A percentile compares a stretch with the other conserved stretches of the same genome.
Evolutionary conservation across 1,284 basidiomycete genomes (phyloP).

Genomic region (Ceratobasidium sp.): DNA sequence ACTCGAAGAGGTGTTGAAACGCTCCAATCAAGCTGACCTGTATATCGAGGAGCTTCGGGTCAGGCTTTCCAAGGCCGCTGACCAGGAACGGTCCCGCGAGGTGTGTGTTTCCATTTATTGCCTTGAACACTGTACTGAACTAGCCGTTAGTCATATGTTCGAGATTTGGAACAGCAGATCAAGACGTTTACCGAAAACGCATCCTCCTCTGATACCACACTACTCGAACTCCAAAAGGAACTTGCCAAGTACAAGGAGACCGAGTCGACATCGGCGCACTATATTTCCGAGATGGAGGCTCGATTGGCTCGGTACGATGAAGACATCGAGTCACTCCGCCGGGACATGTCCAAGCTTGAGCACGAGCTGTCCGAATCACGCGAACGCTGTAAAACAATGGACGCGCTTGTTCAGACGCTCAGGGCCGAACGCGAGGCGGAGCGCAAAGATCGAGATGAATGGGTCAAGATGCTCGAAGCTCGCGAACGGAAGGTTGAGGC

Average conservation of each 20-base stretch:
- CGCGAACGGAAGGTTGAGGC: slow-evolving; percentile 76
- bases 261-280: slow-evolving; percentile 74
- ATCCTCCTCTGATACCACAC: slow-evolving; percentile 74
- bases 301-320: slow-evolving; percentile 83
- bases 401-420: slow-evolving; percentile 61
- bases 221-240: slow-evolving; percentile 85
- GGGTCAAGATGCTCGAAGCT: slow-evolving; percentile 74
- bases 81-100: slow-evolving; percentile 91
- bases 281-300: slow-evolving; percentile 89
- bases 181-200: slow-evolving; percentile 81
- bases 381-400: slow-evolving; percentile 58
- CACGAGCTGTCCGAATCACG: slow-evolving; percentile 69
- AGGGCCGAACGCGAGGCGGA: slow-evolving; percentile 76
- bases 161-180: slow-evolving; percentile 90
- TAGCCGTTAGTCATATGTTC: slow-evolving; percentile 76
- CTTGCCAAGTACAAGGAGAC: slow-evolving; percentile 77
- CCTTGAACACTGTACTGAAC: neutral
- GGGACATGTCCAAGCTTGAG: slow-evolving; percentile 80
- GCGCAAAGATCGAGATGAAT: slow-evolving; percentile 80
- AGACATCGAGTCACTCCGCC: slow-evolving; percentile 69
- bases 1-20: slow-evolving; percentile 67
- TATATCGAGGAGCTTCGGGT: slow-evolving; percentile 86
- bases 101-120: slow-evolving; percentile 52
- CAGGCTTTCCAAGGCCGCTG: slow-evolving; percentile 81
- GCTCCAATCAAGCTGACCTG: slow-evolving; percentile 79